Evolutionary conservation across 1,139 yeast genomes (phyloP), one percentile per base, ranked within the genome.

Genomic region (Debaryomyces psychrophilus): DNA sequence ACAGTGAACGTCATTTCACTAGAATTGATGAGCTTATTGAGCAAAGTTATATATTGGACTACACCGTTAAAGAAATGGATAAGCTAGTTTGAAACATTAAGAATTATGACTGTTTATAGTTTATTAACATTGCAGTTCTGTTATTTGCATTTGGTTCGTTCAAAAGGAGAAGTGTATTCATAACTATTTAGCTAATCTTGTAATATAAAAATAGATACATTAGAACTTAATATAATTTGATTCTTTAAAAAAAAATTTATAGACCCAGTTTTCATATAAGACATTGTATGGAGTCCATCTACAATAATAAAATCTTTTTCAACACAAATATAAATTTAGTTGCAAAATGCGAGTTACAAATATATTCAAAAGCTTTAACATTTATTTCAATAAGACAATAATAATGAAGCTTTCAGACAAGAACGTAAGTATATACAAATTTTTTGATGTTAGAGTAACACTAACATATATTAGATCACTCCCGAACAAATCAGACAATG

Each of bases 31-130:
- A 81, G 39, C 70, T 93, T 62, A 69, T 90, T 23, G 97, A 93
- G 64, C 87, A 89, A 60, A 90, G 96, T 60, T 92, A 79, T 59
- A 76, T 90, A 42, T 67, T 93, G 53, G 98, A 93, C 61, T 93
- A 88, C 60, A 87, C 93, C 4, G 78, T 93, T 49, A 83, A 82
- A 50, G 90, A 88, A 58, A 86, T 87, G 90, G 81, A 81, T 58
- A 80, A 76, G 48, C 46, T 60, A 39, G 53, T 31, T 31, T 49
- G 36, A 33, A 12, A 9, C n/a, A 29, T 11, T 8, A 31, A 11
- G 4, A 4, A n/a, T 4, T 8, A 9, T n/a, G n/a, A n/a, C n/a
- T n/a, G n/a, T n/a, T n/a, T n/a, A n/a, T n/a, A 26, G 7, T 7
- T 26, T 26, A 8, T 7, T 4, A 26, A 9, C 7, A 9, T 26